Conservation (phyloP, 768 basidiomycete genomes). For the Tulasnella sp. region DNA sequence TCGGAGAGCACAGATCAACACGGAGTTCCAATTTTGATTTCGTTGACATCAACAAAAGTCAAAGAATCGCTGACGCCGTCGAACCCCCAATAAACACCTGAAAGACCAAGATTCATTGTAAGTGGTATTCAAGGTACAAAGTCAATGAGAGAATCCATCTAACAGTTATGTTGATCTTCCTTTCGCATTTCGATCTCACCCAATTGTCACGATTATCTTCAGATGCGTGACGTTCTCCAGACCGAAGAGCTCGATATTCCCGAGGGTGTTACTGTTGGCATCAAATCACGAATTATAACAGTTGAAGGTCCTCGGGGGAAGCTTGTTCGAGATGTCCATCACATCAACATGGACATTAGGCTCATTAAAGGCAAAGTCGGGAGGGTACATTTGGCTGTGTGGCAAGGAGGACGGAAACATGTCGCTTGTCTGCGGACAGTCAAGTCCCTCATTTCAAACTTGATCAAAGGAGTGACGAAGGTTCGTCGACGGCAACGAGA, state of each 20-base stretch:
- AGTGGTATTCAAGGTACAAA: no score
- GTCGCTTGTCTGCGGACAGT: slow-evolving; percentile 97
- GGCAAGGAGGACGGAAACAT: slow-evolving; percentile 97
- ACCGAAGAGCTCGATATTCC: slow-evolving; percentile 88
- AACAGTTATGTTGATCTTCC: no score
- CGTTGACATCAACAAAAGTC: no score
- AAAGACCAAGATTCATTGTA: no score
- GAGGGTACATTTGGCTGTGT: slow-evolving; percentile 83
- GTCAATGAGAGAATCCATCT: no score
- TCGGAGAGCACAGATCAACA: no score
- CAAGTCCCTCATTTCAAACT: slow-evolving; percentile 88
- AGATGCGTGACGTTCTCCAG: slow-evolving; percentile 90
- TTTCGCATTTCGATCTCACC: no score
- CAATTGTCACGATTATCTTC: no score
- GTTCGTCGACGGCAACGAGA: slow-evolving; percentile 29
- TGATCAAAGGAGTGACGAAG: slow-evolving; percentile 96
- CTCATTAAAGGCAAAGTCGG: slow-evolving; percentile 39
- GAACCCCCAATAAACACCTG: no score
- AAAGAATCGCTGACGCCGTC: no score
- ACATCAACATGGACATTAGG: slow-evolving; percentile 89
- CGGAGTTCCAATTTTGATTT: no score
- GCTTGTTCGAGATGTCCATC: slow-evolving; percentile 82
- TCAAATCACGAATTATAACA: slow-evolving; percentile 85
- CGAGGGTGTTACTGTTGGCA: slow-evolving; percentile 64
- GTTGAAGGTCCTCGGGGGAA: slow-evolving; percentile 90